Evolutionary conservation across 2,329 filamentous ascomycete genomes (phyloP).

Genomic region (Cladosporium austrohemisphaericum): DNA sequence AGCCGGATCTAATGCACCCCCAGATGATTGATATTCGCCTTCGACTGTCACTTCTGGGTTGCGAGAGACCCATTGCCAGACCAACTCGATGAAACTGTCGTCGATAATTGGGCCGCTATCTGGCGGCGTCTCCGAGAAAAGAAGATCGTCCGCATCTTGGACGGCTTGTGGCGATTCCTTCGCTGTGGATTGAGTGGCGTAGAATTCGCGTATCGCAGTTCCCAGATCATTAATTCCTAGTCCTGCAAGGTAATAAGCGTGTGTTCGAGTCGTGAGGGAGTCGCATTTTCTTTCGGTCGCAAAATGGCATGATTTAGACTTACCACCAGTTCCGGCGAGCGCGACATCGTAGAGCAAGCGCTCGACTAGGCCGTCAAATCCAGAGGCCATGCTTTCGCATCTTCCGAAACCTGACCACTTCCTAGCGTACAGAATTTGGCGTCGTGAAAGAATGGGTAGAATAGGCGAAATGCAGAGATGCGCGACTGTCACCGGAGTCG

Average conservation of each 20-base stretch:
- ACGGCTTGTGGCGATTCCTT: conserved; percentile 1
- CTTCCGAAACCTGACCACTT: background rate
- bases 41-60: conserved; percentile 55
- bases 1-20: conserved; percentile 38
- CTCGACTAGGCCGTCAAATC: conserved; percentile 56
- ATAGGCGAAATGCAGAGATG: too few relatives aligned
- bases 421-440: too few relatives aligned
- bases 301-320: conserved; percentile 26
- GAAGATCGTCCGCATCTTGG: conserved; percentile 18
- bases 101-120: conserved; percentile 38
- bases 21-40: conserved; percentile 38
- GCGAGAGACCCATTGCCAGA: conserved; percentile 56
- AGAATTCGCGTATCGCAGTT: conserved; percentile 2
- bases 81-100: conserved; percentile 48
- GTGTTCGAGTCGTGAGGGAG: background rate
- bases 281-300: conserved; percentile 6
- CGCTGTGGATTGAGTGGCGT: conserved; percentile 1
- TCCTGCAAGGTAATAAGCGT: conserved; percentile 11
- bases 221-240: conserved; percentile 12
- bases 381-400: conserved; percentile 23
- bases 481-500: conserved; percentile 5
- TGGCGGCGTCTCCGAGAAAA: conserved; percentile 27
- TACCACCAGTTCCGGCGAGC: conserved; percentile 56
- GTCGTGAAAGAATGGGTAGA: background rate
- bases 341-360: conserved; percentile 58